phyloP scores from a whole-genome alignment of 345 rosid species.

The Hibiscus trionum region DNA sequence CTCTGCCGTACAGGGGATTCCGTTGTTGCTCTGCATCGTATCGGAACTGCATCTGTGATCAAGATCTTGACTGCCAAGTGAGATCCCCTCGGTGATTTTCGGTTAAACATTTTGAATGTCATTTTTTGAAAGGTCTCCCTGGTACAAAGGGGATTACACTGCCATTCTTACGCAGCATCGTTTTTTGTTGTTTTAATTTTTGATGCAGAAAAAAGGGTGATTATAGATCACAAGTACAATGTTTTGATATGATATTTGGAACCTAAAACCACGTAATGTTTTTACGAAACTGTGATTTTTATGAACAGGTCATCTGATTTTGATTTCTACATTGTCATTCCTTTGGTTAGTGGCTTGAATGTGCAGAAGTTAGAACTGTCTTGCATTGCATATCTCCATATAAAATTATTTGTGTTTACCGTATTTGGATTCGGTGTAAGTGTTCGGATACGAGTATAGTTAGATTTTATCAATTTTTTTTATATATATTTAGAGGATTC shows the following conservation, averaged over 20 bases:
- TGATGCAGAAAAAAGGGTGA: not conserved
- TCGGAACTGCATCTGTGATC: slow-evolving; percentile 87
- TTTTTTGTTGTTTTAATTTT: not conserved
- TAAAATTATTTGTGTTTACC: no score
- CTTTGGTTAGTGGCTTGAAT: no score
- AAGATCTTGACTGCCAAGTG: slow-evolving; percentile 79
- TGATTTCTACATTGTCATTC: no score
- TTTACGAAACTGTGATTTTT: not conserved
- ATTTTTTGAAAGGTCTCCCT: not conserved
- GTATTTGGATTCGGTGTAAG: no score
- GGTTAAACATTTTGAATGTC: not conserved
- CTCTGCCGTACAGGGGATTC: slow-evolving; percentile 81
- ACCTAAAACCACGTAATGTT: not conserved
- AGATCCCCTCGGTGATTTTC: slow-evolving; percentile 1
- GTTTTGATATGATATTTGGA: no score
- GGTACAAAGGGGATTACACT: not conserved
- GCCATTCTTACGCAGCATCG: not conserved
- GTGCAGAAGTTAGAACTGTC: no score
- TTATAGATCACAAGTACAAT: not conserved
- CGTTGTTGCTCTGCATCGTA: slow-evolving; percentile 80
- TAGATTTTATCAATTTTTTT: no score
- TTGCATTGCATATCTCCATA: no score
- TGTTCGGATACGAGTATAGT: no score
- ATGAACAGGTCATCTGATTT: no score
- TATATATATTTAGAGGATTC: no score